A percentile compares a stretch with the other conserved stretches of the same genome.
Evolutionary conservation across 1,284 basidiomycete species (phyloP).

Genomic region (Somion occarium): DNA sequence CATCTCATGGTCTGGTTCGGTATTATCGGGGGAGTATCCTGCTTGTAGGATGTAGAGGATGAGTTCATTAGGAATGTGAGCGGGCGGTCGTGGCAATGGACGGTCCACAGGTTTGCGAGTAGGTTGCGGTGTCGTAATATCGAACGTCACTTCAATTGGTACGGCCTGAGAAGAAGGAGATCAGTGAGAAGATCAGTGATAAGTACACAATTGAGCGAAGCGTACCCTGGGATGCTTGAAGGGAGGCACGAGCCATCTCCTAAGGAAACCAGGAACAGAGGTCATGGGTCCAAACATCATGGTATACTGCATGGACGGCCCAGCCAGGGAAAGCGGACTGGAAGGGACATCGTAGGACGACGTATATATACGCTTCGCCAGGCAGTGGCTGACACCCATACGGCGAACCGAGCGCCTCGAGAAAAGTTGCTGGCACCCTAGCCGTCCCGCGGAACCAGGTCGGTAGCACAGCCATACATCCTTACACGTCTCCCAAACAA

Average conservation of each 20-base stretch:
- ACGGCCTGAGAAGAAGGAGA: constrained; percentile 1
- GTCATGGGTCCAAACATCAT: background rate
- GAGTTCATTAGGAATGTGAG: constrained; percentile 53
- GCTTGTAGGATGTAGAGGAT: constrained; percentile 57
- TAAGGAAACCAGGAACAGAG: background rate
- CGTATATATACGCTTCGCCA: background rate
- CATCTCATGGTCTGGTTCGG: constrained; percentile 35
- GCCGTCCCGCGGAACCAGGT: background rate
- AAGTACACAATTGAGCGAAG: background rate
- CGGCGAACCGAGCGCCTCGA: background rate
- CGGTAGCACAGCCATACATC: background rate
- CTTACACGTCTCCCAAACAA: background rate
- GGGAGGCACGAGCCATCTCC: background rate
- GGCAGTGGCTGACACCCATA: background rate
- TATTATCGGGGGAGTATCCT: constrained; percentile 38
- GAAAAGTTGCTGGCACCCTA: background rate
- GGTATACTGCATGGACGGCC: background rate
- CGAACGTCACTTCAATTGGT: constrained; percentile 1
- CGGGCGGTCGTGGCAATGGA: constrained; percentile 10
- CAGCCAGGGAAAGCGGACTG: background rate
- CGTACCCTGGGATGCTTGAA: background rate
- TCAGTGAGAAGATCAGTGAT: constrained; percentile 1
- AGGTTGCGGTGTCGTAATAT: constrained; percentile 1
- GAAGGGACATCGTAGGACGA: background rate
- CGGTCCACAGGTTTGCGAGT: constrained; percentile 4